Evolutionary conservation across 1,139 yeast species (phyloP).

Genomic region (Blastobotrys elegans): DNA sequence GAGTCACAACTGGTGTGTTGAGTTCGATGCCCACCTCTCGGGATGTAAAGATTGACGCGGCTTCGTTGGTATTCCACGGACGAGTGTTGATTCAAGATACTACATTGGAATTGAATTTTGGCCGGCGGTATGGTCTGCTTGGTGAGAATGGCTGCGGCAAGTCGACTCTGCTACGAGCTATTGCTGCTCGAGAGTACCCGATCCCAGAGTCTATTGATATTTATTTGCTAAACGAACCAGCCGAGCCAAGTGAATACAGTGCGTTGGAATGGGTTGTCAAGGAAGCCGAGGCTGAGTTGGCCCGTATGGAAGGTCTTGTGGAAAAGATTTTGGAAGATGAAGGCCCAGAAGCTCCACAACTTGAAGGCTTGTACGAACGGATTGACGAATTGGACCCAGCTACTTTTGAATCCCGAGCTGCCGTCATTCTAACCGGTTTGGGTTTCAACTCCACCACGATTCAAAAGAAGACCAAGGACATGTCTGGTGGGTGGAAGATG

Average conservation of each 20-base stretch:
- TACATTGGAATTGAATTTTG: conserved; percentile 85
- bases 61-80: conserved; percentile 94
- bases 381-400: conserved; percentile 94
- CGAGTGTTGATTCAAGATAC: conserved; percentile 93
- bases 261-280: conserved; percentile 96
- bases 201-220: conserved; percentile 88
- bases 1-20: conserved; percentile 97
- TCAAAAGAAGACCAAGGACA: conserved; percentile 87
- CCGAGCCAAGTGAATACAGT: conserved; percentile 84
- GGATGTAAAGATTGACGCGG: conserved; percentile 87
- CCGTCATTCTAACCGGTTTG: conserved; percentile 91
- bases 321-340: conserved; percentile 86
- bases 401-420: conserved; percentile 95
- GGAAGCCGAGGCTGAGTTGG: conserved; percentile 91
- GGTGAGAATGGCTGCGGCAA: conserved; percentile 99
- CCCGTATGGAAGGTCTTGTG: conserved; percentile 83
- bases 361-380: conserved; percentile 90
- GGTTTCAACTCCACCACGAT: conserved; percentile 89
- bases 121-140: conserved; percentile 83
- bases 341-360: conserved; percentile 85
- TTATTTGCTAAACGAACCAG: conserved; percentile 93
- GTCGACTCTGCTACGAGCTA: conserved; percentile 84
- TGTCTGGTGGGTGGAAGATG: conserved; percentile 99
- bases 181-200: conserved; percentile 96
- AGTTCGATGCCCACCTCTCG: conserved; percentile 85